phyloP scores from a whole-genome alignment of 495 filamentous ascomycete genomes.

The Patellaria atrata region DNA sequence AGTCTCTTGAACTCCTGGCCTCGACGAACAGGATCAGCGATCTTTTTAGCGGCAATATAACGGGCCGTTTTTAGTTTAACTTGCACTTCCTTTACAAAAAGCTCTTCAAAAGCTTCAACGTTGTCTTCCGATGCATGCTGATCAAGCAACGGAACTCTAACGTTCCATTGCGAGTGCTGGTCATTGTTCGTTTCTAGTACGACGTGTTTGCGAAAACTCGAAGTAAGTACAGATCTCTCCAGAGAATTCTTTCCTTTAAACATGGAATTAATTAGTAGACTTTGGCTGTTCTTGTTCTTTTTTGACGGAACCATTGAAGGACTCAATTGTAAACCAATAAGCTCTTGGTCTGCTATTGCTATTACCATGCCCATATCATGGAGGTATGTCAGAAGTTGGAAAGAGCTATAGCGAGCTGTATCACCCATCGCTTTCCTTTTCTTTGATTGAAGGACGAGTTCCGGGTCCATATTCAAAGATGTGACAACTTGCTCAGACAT shows the following conservation, averaged over 20 bases:
- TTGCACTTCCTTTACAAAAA: slow-evolving; percentile 26
- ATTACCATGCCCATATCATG: slow-evolving; percentile 20
- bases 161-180: too few species aligned
- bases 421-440: slow-evolving; percentile 14
- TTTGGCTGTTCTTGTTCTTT: slow-evolving; percentile 4
- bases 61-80: slow-evolving; percentile 5
- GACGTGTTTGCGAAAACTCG: too few species aligned
- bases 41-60: too few species aligned
- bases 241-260: too few species aligned
- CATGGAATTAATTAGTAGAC: slow-evolving; percentile 22
- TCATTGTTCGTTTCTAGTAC: too few species aligned
- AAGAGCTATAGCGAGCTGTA: neutral
- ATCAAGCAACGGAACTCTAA: slow-evolving; percentile 31
- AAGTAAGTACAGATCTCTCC: too few species aligned
- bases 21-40: too few species aligned
- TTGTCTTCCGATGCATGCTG: slow-evolving; percentile 31
- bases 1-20: too few species aligned
- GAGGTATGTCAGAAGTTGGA: slow-evolving; percentile 16
- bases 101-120: slow-evolving; percentile 36
- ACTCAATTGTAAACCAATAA: slow-evolving; percentile 22
- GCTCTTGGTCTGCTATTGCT: slow-evolving; percentile 15
- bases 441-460: slow-evolving; percentile 6
- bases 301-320: slow-evolving; percentile 12
- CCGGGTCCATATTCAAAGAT: slow-evolving; percentile 2
- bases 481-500: slow-evolving; percentile 21